phyloP scores from a whole-genome alignment of 1,139 yeast genomes.

The Sugiyamaella japonica region DNA sequence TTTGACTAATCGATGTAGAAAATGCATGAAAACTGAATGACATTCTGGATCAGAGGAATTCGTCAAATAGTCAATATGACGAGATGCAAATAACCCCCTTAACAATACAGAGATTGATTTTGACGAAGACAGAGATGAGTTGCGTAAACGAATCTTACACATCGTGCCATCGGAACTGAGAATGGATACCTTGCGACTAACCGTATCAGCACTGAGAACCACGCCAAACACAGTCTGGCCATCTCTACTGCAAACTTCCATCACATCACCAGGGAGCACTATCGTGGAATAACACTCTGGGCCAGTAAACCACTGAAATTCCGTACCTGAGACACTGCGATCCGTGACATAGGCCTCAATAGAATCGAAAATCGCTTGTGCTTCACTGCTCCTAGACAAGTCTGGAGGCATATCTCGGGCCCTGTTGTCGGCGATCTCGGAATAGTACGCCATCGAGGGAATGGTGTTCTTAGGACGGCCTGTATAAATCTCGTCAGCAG shows the following conservation, averaged over 20 bases:
- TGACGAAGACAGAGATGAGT: constrained; percentile 1
- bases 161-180: constrained; percentile 11
- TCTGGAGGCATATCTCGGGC: background rate
- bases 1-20: constrained; percentile 15
- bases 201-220: constrained; percentile 1
- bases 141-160: background rate
- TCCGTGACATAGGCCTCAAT: background rate
- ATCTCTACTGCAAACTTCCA: constrained; percentile 20
- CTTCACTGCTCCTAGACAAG: background rate
- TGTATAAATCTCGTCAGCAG: constrained; percentile 14
- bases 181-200: background rate
- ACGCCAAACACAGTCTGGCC: constrained; percentile 23
- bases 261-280: constrained; percentile 20
- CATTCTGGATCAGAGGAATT: background rate
- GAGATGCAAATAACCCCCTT: constrained; percentile 4
- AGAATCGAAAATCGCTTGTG: background rate
- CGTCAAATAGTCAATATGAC: background rate
- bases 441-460: constrained; percentile 16
- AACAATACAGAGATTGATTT: background rate
- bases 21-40: background rate
- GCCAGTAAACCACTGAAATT: background rate
- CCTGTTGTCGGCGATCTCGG: constrained; percentile 11
- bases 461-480: constrained; percentile 19
- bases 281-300: constrained; percentile 5
- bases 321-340: background rate